Evolutionary conservation across 1,284 basidiomycete genomes (phyloP), one percentile per base, ranked within the genome.

Genomic region (Exobasidium rhododendri): DNA sequence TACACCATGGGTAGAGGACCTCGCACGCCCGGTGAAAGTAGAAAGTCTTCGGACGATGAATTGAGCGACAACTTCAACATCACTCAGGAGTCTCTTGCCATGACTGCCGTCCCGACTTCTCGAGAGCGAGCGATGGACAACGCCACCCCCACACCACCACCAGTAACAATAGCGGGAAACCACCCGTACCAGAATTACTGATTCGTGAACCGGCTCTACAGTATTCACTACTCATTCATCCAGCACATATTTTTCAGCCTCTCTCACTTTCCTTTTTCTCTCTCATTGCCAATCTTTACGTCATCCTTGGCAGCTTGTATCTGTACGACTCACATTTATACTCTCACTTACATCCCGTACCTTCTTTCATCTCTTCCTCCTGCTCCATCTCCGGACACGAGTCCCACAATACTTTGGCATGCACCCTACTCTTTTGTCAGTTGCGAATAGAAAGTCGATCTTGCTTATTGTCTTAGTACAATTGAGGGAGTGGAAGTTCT

Each of bases 41-140:
- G 35, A 40, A 40, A 40, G 47, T 30, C 47, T 24, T 50, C 47
- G 6, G 47, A 50, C n/a, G 47, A 50, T 30, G 47, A 50, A 10
- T 10, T 50, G 47, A 40, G 35, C 35, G 35, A 40, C 17, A 40
- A 53, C 28, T 20, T 40, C 28, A 7, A 17, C 17, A 7, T 31
- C 22, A 50, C 47, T 50, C 47, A 24, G 20, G 24, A 24, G 14
- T 7, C 10, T 50, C 22, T 31, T 7, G 47, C 47, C 7, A 50
- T 26, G 47, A 31, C 10, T 14, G 47, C 47, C 7, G 47, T 24
- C 22, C 47, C 22, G 10, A 20, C 10, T 26, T 14, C 43, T 22
- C 7, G 47, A 40, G 17, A 40, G 7, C 35, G 35, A 40, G 35
- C 7, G 17, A n/a, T n/a, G n/a, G n/a, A n/a, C n/a, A n/a, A n/a